Conservation (phyloP, 169 alveolate species). For the Babesia microti region DNA sequence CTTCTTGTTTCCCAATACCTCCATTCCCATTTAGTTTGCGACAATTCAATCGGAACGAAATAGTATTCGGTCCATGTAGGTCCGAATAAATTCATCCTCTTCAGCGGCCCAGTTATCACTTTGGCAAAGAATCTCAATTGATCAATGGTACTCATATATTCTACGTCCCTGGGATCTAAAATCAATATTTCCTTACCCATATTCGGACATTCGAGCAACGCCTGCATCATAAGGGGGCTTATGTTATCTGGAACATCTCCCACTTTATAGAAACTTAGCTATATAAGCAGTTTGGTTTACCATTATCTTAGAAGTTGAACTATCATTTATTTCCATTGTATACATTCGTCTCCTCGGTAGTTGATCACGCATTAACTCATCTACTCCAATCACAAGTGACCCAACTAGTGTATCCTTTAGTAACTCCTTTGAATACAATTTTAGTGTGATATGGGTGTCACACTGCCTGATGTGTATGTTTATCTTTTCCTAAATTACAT, state of each 20-base stretch:
- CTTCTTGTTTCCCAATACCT: conserved; percentile 50
- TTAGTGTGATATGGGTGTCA: conserved; percentile 15
- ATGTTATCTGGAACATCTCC: conserved; percentile 18
- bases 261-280: conserved; percentile 23
- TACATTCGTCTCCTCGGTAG: conserved; percentile 27
- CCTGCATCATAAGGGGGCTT: conserved; percentile 30
- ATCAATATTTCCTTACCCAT: too few relatives aligned
- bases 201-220: conserved; percentile 17
- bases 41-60: conserved; percentile 38
- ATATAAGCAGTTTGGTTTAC: neutral
- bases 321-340: conserved; percentile 15
- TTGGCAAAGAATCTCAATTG: conserved; percentile 26
- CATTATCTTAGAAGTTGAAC: conserved; percentile 15
- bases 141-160: conserved; percentile 19
- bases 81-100: conserved; percentile 34
- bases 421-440: conserved; percentile 9
- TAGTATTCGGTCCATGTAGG: conserved; percentile 20
- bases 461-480: conserved; percentile 42
- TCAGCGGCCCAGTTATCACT: conserved; percentile 41
- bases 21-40: conserved; percentile 62
- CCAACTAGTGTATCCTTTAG: conserved; percentile 1
- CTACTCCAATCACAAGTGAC: conserved; percentile 11
- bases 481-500: conserved; percentile 27
- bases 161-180: too few relatives aligned
- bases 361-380: conserved; percentile 7